These are phyloP conservation scores for Irpex lacteus DNA, from an alignment of 1,284 basidiomycete genomes.

Conservation along the genomic window DNA sequence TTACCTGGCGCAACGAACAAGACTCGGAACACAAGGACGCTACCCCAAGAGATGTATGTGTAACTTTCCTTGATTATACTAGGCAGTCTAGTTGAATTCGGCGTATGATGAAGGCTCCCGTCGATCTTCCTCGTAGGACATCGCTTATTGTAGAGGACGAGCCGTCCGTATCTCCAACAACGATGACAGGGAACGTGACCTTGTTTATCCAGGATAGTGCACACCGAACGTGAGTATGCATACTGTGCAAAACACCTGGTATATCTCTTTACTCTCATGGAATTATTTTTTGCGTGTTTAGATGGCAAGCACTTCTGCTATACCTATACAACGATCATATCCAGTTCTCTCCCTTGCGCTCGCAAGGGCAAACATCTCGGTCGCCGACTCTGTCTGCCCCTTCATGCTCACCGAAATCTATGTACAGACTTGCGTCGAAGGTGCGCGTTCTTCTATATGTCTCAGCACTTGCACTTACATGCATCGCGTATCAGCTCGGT, in stretches of 20 bases:
- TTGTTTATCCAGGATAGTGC: slow-evolving; percentile 13
- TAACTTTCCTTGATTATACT: background rate
- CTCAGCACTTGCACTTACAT: background rate
- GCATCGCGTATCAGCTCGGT: slow-evolving; percentile 7
- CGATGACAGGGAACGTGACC: slow-evolving; percentile 1
- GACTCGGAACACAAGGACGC: background rate
- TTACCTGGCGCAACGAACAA: slow-evolving; percentile 9
- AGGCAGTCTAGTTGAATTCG: background rate
- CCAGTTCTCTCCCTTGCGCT: slow-evolving; percentile 14
- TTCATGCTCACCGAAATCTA: slow-evolving; percentile 16
- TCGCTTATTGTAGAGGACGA: slow-evolving; percentile 1
- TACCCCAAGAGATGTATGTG: slow-evolving; percentile 2
- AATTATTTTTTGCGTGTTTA: background rate
- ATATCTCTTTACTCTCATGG: background rate
- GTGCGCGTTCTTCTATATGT: background rate
- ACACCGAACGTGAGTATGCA: slow-evolving; percentile 10
- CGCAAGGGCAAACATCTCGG: background rate
- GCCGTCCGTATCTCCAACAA: background rate
- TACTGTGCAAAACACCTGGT: background rate
- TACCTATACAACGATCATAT: slow-evolving; percentile 17
- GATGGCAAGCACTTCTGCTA: slow-evolving; percentile 17
- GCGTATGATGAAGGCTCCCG: background rate
- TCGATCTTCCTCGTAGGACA: background rate
- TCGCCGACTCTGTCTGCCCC: background rate
- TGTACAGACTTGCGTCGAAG: slow-evolving; percentile 18